Conservation (phyloP, 495 filamentous ascomycete species). For the Niebla homalea region DNA sequence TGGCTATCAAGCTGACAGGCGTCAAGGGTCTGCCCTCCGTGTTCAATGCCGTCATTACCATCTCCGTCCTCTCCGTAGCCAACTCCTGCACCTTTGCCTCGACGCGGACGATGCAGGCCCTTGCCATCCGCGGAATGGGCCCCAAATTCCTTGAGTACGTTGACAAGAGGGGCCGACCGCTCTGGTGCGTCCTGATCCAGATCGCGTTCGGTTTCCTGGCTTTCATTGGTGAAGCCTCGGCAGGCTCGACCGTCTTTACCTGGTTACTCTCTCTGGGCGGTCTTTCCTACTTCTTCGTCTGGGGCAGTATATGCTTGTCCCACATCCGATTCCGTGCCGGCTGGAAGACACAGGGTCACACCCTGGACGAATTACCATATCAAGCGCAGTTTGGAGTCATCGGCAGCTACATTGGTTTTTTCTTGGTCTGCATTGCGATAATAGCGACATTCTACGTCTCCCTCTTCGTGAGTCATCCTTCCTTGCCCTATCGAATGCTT, state of each 20-base stretch:
- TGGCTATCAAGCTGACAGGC: slow-evolving; percentile 53
- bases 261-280: slow-evolving; percentile 62
- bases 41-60: slow-evolving; percentile 61
- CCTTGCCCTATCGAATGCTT: not conserved
- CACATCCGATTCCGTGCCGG: slow-evolving; percentile 63
- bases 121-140: slow-evolving; percentile 42
- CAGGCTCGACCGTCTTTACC: slow-evolving; percentile 29
- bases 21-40: slow-evolving; percentile 53
- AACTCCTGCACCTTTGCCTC: slow-evolving; percentile 51
- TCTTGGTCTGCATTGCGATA: slow-evolving; percentile 45
- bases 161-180: slow-evolving; percentile 43
- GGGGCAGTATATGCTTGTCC: slow-evolving; percentile 55
- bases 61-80: slow-evolving; percentile 53
- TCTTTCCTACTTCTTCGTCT: slow-evolving; percentile 54
- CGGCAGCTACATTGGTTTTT: slow-evolving; percentile 53
- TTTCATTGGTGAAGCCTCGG: slow-evolving; percentile 36
- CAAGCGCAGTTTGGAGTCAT: slow-evolving; percentile 49
- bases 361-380: slow-evolving; percentile 61
- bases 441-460: slow-evolving; percentile 45
- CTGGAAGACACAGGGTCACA: slow-evolving; percentile 40
- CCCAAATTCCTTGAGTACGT: slow-evolving; percentile 44
- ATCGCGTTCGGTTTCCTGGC: slow-evolving; percentile 42
- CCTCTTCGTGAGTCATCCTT: slow-evolving; percentile 25
- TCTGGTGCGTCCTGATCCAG: slow-evolving; percentile 38
- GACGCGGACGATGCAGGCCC: slow-evolving; percentile 50